Conservation (phyloP, 2,329 filamentous ascomycete species). For the Cephalotrichum gorgonifer region DNA sequence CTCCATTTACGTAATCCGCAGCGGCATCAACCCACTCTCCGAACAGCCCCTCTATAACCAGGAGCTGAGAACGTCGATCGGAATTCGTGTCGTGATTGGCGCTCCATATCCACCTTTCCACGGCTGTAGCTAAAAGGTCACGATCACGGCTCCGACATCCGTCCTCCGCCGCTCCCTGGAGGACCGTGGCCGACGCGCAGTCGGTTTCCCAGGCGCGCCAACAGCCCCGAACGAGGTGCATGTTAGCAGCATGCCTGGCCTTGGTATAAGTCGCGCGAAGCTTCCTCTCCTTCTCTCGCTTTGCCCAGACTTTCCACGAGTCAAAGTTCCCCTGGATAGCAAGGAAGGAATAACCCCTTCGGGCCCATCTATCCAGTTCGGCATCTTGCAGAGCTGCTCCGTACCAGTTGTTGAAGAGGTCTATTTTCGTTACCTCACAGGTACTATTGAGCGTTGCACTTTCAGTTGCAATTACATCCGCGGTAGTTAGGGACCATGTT, state of each 20-base stretch:
- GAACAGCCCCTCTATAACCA: background rate
- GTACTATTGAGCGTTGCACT: background rate
- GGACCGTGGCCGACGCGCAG: background rate
- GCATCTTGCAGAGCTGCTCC: background rate
- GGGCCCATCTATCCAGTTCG: slow-evolving; percentile 10
- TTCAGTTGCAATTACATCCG: background rate
- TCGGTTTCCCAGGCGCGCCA: slow-evolving; percentile 7
- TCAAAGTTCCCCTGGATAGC: slow-evolving; percentile 16
- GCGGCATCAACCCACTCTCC: background rate
- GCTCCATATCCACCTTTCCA: slow-evolving; percentile 1
- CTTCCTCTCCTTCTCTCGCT: slow-evolving; percentile 12
- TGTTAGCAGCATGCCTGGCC: slow-evolving; percentile 6
- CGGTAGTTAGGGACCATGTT: background rate
- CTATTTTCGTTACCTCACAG: background rate
- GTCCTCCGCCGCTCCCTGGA: background rate
- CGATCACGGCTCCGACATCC: background rate
- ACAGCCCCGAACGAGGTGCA: slow-evolving; percentile 8
- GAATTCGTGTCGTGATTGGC: background rate
- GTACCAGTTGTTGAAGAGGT: slow-evolving; percentile 6
- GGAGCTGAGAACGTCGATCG: background rate
- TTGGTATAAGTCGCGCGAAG: slow-evolving; percentile 8
- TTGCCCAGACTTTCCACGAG: slow-evolving; percentile 16
- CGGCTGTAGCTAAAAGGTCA: background rate
- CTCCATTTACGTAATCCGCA: background rate
- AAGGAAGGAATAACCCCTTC: slow-evolving; percentile 13